Evolutionary conservation across 2,329 filamentous ascomycete species (phyloP).

Genomic region (Xylaria sp.): DNA sequence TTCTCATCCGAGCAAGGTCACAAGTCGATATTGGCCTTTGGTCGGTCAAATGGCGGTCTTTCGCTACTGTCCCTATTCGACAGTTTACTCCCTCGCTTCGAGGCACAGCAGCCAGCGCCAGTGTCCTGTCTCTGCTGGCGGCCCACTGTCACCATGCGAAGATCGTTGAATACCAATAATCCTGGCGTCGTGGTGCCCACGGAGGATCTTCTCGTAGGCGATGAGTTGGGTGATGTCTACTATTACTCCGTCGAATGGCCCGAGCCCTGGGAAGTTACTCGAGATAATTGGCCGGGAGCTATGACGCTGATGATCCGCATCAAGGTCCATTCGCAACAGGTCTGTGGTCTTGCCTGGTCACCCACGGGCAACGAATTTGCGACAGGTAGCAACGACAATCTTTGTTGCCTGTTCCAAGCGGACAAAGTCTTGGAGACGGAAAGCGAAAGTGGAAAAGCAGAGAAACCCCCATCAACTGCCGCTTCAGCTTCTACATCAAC

Average conservation of each 20-base stretch:
- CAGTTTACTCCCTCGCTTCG: constrained; percentile 73
- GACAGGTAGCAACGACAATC: constrained; percentile 92
- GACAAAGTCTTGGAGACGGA: constrained; percentile 61
- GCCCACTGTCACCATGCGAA: constrained; percentile 66
- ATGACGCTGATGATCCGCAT: constrained; percentile 83
- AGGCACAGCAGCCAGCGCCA: constrained; percentile 75
- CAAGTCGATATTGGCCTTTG: constrained; percentile 85
- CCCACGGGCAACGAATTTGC: constrained; percentile 79
- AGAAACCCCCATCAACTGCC: background rate
- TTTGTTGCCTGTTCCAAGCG: constrained; percentile 82
- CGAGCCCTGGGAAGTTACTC: constrained; percentile 67
- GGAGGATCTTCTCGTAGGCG: constrained; percentile 88
- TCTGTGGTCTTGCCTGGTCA: constrained; percentile 94
- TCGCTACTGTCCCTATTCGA: constrained; percentile 82
- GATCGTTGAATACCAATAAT: constrained; percentile 61
- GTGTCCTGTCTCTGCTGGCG: constrained; percentile 86
- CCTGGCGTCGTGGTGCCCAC: constrained; percentile 66
- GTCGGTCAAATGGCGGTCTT: constrained; percentile 79
- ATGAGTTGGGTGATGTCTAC: constrained; percentile 83
- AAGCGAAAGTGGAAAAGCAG: constrained; percentile 9
- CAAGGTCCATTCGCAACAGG: constrained; percentile 83
- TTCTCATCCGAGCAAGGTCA: constrained; percentile 84
- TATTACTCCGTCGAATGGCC: constrained; percentile 94
- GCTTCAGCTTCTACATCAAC: background rate
- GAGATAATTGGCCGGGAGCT: constrained; percentile 77